Percentiles rank a stretch among this genome's conserved stretches.
phyloP scores from a whole-genome alignment of 495 filamentous ascomycete species.

The Lophiotrema nucula region DNA sequence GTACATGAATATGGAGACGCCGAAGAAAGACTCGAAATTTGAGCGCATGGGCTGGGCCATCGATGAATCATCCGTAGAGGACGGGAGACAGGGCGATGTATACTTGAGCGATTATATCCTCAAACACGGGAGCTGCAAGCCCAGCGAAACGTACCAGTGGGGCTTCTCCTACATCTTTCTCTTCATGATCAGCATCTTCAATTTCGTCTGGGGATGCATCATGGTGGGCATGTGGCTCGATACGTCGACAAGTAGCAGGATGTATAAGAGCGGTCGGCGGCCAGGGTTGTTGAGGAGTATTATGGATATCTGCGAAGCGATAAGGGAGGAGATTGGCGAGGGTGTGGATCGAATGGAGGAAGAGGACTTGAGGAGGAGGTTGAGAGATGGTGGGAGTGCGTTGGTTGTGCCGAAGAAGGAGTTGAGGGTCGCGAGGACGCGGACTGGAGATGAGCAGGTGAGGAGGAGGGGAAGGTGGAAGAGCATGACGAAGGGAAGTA shows the following conservation, averaged over 20 bases:
- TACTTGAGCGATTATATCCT: slow-evolving; percentile 9
- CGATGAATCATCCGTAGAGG: neutral
- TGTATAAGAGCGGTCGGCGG: slow-evolving; percentile 28
- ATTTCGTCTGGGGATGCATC: slow-evolving; percentile 34
- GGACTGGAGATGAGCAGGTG: neutral
- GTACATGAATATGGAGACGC: too few relatives aligned
- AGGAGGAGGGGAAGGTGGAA: slow-evolving; percentile 2
- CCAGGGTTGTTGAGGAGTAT: slow-evolving; percentile 28
- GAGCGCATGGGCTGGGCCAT: too few relatives aligned
- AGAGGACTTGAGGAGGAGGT: slow-evolving; percentile 27
- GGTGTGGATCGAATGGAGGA: slow-evolving; percentile 26
- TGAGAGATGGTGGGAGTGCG: slow-evolving; percentile 21
- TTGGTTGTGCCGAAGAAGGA: slow-evolving; percentile 17
- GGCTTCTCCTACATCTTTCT: slow-evolving; percentile 38
- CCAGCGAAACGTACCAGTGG: slow-evolving; percentile 31
- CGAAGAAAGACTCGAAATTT: too few relatives aligned
- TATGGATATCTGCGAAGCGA: slow-evolving; percentile 29
- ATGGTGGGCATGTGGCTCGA: slow-evolving; percentile 36
- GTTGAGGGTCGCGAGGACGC: slow-evolving; percentile 12
- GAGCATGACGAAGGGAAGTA: slow-evolving; percentile 15
- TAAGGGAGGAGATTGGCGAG: slow-evolving; percentile 32
- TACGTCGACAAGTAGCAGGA: slow-evolving; percentile 25
- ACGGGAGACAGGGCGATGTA: neutral
- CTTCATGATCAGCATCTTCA: slow-evolving; percentile 30
- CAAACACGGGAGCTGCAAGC: slow-evolving; percentile 14